phyloP scores from a whole-genome alignment of 1,284 basidiomycete genomes.

The Veloporphyrellus conicus region DNA sequence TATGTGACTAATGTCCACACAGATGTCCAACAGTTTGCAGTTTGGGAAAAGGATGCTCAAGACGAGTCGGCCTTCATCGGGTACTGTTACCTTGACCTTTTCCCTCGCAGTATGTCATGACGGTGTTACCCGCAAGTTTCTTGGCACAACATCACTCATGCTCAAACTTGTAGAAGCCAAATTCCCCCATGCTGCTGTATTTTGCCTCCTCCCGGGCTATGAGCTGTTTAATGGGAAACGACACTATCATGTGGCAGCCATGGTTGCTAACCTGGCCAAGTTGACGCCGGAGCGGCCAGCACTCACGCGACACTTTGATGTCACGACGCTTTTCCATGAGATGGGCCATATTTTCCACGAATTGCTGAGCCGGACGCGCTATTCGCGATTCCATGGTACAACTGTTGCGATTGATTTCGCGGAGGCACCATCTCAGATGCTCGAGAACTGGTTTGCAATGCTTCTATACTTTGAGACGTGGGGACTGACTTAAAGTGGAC shows the following conservation, averaged over 20 bases:
- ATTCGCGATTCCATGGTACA: slow-evolving; percentile 74
- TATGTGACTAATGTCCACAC: background rate
- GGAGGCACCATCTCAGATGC: slow-evolving; percentile 83
- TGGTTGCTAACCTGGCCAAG: slow-evolving; percentile 84
- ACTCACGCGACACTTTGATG: slow-evolving; percentile 75
- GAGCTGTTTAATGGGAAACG: slow-evolving; percentile 49
- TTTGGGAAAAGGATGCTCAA: slow-evolving; percentile 73
- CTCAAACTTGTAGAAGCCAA: slow-evolving; percentile 51
- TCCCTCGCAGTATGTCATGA: slow-evolving; percentile 61
- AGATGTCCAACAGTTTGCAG: slow-evolving; percentile 76
- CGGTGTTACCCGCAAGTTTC: background rate
- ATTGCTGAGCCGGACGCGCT: slow-evolving; percentile 66
- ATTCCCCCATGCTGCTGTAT: slow-evolving; percentile 82
- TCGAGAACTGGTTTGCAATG: slow-evolving; percentile 73
- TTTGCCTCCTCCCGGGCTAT: slow-evolving; percentile 64
- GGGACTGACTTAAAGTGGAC: background rate
- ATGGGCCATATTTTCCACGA: slow-evolving; percentile 89
- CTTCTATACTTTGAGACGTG: background rate
- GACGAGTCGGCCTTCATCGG: slow-evolving; percentile 69
- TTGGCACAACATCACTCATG: background rate
- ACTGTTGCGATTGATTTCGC: slow-evolving; percentile 77
- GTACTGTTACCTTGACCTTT: slow-evolving; percentile 81
- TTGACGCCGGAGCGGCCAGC: slow-evolving; percentile 73
- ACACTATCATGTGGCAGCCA: slow-evolving; percentile 68
- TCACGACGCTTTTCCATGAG: slow-evolving; percentile 75